Evolutionary conservation across 2,329 filamentous ascomycete genomes (phyloP).

Genomic region (Colletotrichum somersetense): DNA sequence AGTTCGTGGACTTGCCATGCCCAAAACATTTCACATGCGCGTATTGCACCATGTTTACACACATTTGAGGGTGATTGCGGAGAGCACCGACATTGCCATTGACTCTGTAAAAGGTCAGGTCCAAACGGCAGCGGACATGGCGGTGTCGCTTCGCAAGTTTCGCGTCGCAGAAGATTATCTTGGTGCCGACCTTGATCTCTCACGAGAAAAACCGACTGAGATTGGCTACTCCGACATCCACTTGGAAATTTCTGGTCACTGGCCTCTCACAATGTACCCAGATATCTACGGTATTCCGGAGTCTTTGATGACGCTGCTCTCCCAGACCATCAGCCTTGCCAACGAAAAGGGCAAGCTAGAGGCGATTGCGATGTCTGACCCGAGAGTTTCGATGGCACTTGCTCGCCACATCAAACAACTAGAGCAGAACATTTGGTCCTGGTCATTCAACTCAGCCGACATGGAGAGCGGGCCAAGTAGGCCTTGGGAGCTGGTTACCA

Average conservation of each 20-base stretch:
- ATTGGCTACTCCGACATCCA: constrained; percentile 60
- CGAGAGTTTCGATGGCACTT: constrained; percentile 45
- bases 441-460: constrained; percentile 43
- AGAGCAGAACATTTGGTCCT: constrained; percentile 51
- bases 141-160: constrained; percentile 46
- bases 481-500: constrained; percentile 8
- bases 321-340: constrained; percentile 56
- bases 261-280: constrained; percentile 56
- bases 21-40: constrained; percentile 57
- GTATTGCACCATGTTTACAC: constrained; percentile 62
- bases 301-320: constrained; percentile 55
- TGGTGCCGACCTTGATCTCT: constrained; percentile 45
- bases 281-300: constrained; percentile 61
- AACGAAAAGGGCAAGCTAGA: constrained; percentile 55
- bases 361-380: constrained; percentile 43
- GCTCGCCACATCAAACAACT: constrained; percentile 49
- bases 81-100: constrained; percentile 50
- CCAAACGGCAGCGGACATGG: constrained; percentile 28
- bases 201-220: constrained; percentile 50
- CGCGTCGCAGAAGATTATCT: constrained; percentile 47
- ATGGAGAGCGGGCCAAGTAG: constrained; percentile 18
- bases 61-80: constrained; percentile 59
- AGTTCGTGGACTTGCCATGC: constrained; percentile 52
- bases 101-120: constrained; percentile 10
- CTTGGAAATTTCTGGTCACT: constrained; percentile 55